Evolutionary conservation across 164 flowering plant genomes (phyloP), one percentile per base, ranked within the genome.

Genomic region (Vitis rupestris): DNA sequence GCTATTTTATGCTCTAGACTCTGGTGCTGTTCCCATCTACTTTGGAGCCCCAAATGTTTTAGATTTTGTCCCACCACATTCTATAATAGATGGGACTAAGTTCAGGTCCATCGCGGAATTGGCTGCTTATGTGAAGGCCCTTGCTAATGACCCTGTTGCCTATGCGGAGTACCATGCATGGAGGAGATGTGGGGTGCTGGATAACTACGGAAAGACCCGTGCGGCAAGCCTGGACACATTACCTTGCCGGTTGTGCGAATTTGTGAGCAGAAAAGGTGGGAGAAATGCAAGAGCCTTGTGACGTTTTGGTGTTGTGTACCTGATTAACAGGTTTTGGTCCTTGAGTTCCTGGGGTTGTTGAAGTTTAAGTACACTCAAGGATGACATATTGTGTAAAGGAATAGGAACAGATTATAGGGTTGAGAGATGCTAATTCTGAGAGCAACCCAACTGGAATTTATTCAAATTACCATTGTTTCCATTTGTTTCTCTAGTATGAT

Each of bases 151-250:
- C 65, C 97, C 99, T 1, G 85, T 89, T 15, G 97, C 97, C 47
- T 96, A 96, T 78, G 89, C 94, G 3, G 97, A 92, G 74, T 96
- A 85, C 74, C 99, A 96, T 74, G 99, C 97, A 30, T 96, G 99
- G 99, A 88, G 99, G 76, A 84, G 99, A 77, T 96, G 99, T 69
- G 98, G 99, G 14, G 88, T 88, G 7, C 12, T 91, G 56, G 94
- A 89, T 30, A 84, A 83, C 72, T 96, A 93, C 69, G 77, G 82
- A 50, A 88, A 81, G 70, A 69, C 91, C 5, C 87, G 98, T 16
- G 91, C 97, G 1, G 75, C 74, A 7, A 96, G 99, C 84, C 86
- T 96, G 10, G 99, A 96, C 77, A 84, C 92, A 0, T 75, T 96
- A 73, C 98, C 99, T 0, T 96, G 99, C 80, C 82, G 99, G 58